phyloP scores from a whole-genome alignment of 2,329 filamentous ascomycete species.

The Epichloe hybrida region DNA sequence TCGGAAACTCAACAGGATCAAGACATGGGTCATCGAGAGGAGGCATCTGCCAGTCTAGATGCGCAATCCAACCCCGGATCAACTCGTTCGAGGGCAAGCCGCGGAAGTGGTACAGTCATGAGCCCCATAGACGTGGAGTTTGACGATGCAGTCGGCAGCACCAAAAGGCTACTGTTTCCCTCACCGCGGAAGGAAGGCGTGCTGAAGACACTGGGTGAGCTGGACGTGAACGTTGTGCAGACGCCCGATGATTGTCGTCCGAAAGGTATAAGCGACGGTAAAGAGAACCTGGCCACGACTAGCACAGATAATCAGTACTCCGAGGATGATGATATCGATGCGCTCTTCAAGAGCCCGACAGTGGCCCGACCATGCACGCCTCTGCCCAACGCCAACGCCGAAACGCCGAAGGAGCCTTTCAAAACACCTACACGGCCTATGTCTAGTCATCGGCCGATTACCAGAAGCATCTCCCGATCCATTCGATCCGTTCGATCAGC shows the following conservation, averaged over 20 bases:
- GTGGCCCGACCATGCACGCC: conserved; percentile 35
- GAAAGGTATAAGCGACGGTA: conserved; percentile 17
- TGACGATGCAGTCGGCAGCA: conserved; percentile 36
- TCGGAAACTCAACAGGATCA: conserved; percentile 8
- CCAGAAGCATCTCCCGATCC: conserved; percentile 45
- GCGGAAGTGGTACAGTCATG: conserved; percentile 39
- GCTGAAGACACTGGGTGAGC: conserved; percentile 46
- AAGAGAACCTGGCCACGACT: conserved; percentile 30
- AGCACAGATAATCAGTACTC: conserved; percentile 9
- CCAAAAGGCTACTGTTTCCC: conserved; percentile 61
- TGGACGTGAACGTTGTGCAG: conserved; percentile 39
- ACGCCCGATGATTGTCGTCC: conserved; percentile 23
- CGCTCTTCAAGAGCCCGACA: conserved; percentile 51
- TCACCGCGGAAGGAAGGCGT: conserved; percentile 56
- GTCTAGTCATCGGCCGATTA: conserved; percentile 46
- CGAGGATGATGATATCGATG: conserved; percentile 42
- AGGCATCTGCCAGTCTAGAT: conserved; percentile 4
- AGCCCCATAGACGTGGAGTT: conserved; percentile 43
- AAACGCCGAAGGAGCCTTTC: conserved; percentile 30
- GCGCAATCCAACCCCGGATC: conserved; percentile 24
- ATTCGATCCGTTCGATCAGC: conserved; percentile 33
- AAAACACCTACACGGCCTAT: conserved; percentile 52
- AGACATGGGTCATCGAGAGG: neutral
- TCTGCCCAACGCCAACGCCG: conserved; percentile 30
- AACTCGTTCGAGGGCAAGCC: conserved; percentile 40